Evolutionary conservation across 129 eudicot species (phyloP).

Genomic region (Sambucus nigra): DNA sequence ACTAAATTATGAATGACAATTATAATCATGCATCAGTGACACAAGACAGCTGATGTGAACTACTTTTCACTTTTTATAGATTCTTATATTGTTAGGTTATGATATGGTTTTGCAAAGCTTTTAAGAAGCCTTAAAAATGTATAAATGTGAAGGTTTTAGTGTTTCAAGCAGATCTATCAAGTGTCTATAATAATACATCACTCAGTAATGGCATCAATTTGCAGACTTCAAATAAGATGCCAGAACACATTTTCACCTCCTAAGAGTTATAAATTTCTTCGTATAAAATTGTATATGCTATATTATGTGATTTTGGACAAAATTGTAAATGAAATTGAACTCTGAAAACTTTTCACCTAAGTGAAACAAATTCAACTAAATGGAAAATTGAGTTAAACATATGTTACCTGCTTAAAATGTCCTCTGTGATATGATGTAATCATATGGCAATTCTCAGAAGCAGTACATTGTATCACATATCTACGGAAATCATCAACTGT

Average conservation of each 20-base stretch:
- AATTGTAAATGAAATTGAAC: too few species aligned
- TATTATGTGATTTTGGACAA: too few species aligned
- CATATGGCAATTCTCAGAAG: not conserved
- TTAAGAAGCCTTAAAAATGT: not conserved
- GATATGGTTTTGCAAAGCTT: not conserved
- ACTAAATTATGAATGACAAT: not conserved
- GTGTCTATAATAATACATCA: not conserved
- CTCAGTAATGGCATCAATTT: not conserved
- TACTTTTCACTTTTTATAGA: not conserved
- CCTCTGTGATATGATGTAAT: slow-evolving; percentile 3
- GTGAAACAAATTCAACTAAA: not conserved
- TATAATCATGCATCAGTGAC: not conserved
- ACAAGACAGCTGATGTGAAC: not conserved
- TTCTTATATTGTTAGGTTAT: too few species aligned
- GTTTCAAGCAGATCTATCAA: not conserved
- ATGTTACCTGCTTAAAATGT: not conserved
- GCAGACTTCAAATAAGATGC: not conserved
- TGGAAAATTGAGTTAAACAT: not conserved
- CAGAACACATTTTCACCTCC: too few species aligned
- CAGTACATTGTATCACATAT: not conserved
- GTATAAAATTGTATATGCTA: too few species aligned
- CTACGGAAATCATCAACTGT: not conserved
- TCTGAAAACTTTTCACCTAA: too few species aligned
- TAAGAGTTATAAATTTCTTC: too few species aligned
- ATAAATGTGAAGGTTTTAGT: not conserved